phyloP scores from a whole-genome alignment of 257 asterid species.

The Eucommia ulmoides region DNA sequence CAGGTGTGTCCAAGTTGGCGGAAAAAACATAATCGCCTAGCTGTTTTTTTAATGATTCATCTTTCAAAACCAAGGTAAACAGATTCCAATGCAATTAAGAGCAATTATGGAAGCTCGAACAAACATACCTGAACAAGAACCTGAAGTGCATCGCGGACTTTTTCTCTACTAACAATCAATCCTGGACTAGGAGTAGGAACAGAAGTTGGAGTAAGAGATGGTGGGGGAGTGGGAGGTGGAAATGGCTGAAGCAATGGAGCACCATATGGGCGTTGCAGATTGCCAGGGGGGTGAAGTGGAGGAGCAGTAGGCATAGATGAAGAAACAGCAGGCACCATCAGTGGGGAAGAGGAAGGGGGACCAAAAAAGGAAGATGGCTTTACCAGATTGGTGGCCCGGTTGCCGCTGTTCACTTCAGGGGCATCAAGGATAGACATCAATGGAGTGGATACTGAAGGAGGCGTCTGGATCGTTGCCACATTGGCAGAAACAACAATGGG shows the following conservation, averaged over 20 bases:
- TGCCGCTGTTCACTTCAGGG: conserved; percentile 32
- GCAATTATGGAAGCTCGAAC: too few relatives aligned
- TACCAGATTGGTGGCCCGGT: conserved; percentile 57
- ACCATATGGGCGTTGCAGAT: conserved; percentile 71
- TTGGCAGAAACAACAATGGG: conserved; percentile 28
- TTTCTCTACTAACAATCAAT: conserved; percentile 56
- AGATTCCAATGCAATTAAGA: too few relatives aligned
- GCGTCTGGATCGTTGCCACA: conserved; percentile 31
- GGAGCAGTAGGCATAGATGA: conserved; percentile 75
- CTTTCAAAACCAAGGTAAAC: too few relatives aligned
- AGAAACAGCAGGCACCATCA: conserved; percentile 47
- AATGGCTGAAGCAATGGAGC: conserved; percentile 97
- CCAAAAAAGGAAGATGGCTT: conserved; percentile 78
- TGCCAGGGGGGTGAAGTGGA: conserved; percentile 49
- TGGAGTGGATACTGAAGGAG: conserved; percentile 38
- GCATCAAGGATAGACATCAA: conserved; percentile 47
- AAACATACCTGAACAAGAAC: conserved; percentile 67
- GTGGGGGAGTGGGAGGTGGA: conserved; percentile 98
- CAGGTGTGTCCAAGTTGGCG: too few relatives aligned
- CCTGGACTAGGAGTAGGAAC: conserved; percentile 38
- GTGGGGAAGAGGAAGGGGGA: conserved; percentile 53
- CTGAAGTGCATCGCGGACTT: conserved; percentile 76
- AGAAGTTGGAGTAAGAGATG: conserved; percentile 69
- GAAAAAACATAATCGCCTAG: too few relatives aligned
- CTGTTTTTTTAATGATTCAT: too few relatives aligned